Base-by-base conservation (phyloP, 345 rosid genomes). In the Microthlaspi erraticum region DNA sequence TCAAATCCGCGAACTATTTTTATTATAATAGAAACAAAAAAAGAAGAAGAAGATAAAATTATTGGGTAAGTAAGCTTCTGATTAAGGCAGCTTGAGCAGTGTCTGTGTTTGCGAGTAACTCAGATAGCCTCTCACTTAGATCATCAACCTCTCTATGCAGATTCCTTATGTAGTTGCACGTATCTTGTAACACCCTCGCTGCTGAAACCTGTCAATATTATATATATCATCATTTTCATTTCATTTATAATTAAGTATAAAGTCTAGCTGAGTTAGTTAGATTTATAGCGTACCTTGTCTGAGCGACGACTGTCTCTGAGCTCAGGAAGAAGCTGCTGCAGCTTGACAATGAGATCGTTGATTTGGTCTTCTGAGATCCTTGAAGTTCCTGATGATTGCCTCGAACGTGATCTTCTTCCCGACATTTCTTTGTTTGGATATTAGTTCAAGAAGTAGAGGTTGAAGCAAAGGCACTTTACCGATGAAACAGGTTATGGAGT, bases 261-360 rank as follows among this genome's bases (percentile, higher is more conserved):
- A n/a, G n/a, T n/a, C n/a, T n/a, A n/a, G 57, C 57, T 34, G 26
- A 5, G 42, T 38, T 65, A 12, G 38, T 64, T 12, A 66, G 32
- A 50, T 66, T 45, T 41, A 23, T 23, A 52, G 59, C 61, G n/a
- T 69, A 90, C 98, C 93, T 86, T 85, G 85, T 83, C 83, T 63
- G 92, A 86, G 39, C 92, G 88, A 65, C 88, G 75, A 44, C 67
- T 74, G 13, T 86, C 66, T 17, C 79, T 85, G 60, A 87, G 81
- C 81, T 90, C 96, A 55, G 98, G 98, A 69, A 90, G 82, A 60
- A 90, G 93, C 45, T 81, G 98, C 34, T 87, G 98, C 67, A 93
- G 66, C 81, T 88, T 86, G 66, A 89, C 76, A 14, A 90, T 81
- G 31, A 93, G 93, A 53, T 90, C 94, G 39, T 80, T 79, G 78